A percentile compares a stretch with the other conserved stretches of the same genome.
Conservation (phyloP, 441 rosid genomes). For the Erodium texanum region DNA sequence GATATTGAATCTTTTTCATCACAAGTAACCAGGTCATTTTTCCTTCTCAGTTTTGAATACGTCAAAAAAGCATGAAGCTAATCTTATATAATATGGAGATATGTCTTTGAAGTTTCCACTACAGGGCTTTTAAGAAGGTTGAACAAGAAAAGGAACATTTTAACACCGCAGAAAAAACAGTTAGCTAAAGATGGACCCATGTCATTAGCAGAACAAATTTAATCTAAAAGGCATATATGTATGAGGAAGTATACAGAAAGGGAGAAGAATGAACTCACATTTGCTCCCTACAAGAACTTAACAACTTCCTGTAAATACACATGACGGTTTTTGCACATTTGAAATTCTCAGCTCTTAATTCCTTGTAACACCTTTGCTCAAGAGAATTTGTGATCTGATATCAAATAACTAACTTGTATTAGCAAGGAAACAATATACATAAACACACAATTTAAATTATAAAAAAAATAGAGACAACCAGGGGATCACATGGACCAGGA, state of each 20-base stretch:
- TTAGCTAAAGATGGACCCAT: not conserved
- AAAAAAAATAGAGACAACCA: not conserved
- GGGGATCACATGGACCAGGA: slow-evolving; percentile 1
- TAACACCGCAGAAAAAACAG: not conserved
- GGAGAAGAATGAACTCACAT: slow-evolving; percentile 50
- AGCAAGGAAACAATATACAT: not conserved
- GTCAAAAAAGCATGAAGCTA: no score
- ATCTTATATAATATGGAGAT: not conserved
- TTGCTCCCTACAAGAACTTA: slow-evolving; percentile 78
- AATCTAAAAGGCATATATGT: not conserved
- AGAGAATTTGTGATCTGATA: slow-evolving; percentile 61
- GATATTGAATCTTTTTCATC: not conserved
- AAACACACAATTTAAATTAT: no score
- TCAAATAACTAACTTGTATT: not conserved
- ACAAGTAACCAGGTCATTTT: not conserved
- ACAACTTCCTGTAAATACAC: slow-evolving; percentile 61
- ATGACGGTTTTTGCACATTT: slow-evolving; percentile 71
- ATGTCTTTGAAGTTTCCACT: not conserved
- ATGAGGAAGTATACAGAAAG: not conserved
- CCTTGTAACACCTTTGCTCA: slow-evolving; percentile 88
- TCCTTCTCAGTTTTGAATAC: not conserved
- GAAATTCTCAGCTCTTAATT: slow-evolving; percentile 63
- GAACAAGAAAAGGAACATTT: no score
- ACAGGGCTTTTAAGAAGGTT: no score
- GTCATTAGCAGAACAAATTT: not conserved